Conservation (phyloP, 2,329 filamentous ascomycete genomes). For the Achaetomium macrosporum region DNA sequence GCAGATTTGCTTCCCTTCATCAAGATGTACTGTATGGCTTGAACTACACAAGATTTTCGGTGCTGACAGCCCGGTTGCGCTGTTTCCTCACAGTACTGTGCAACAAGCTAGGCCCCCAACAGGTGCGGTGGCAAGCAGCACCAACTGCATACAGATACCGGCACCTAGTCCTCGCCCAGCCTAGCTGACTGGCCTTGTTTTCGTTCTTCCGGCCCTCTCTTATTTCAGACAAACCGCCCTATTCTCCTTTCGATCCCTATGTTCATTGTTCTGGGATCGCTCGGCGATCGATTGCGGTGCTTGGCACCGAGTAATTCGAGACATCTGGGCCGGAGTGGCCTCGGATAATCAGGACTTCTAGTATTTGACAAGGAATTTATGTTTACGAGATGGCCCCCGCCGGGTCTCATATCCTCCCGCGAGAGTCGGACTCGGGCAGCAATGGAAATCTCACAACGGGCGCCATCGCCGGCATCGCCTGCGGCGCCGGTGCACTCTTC, state of each 20-base stretch:
- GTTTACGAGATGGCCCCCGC: constrained; percentile 28
- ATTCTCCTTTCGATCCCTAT: constrained; percentile 6
- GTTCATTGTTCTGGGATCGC: constrained; percentile 8
- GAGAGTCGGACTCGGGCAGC: constrained; percentile 21
- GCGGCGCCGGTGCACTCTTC: constrained; percentile 41
- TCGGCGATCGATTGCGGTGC: constrained; percentile 13
- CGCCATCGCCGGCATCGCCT: constrained; percentile 48
- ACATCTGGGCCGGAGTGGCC: constrained; percentile 7
- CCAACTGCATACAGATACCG: constrained; percentile 19
- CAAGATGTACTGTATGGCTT: neutral
- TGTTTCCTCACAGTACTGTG: constrained; percentile 11
- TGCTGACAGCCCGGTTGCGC: neutral
- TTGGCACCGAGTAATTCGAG: constrained; percentile 4
- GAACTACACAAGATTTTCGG: neutral
- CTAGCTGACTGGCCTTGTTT: constrained; percentile 36
- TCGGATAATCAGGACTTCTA: constrained; percentile 4
- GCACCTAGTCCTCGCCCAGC: constrained; percentile 10
- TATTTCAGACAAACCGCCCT: constrained; percentile 8
- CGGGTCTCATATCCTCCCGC: constrained; percentile 22
- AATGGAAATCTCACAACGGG: constrained; percentile 36
- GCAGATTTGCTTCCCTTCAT: neutral
- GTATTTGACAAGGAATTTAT: neutral
- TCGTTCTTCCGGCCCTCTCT: constrained; percentile 30
- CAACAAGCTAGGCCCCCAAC: constrained; percentile 11
- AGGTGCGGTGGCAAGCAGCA: constrained; percentile 20